Percentiles rank a stretch among this genome's conserved stretches.
phyloP scores from a whole-genome alignment of 2,329 filamentous ascomycete genomes.

The Phyllosticta citribraziliensis region DNA sequence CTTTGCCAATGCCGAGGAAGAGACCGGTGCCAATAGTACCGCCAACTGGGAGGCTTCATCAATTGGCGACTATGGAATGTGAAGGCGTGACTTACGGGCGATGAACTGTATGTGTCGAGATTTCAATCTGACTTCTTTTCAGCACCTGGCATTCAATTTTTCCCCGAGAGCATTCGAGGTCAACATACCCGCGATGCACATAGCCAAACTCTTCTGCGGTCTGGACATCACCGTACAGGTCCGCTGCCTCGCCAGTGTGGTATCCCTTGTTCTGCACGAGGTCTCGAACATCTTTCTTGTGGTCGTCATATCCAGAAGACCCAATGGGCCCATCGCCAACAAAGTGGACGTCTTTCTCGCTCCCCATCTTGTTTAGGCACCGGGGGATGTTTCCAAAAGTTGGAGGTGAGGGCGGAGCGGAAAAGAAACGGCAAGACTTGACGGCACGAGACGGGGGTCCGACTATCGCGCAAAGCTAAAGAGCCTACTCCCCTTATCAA shows the following conservation, averaged over 20 bases:
- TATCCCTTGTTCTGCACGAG: constrained; percentile 18
- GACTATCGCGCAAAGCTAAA: not conserved
- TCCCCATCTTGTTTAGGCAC: not conserved
- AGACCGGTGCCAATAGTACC: constrained; percentile 11
- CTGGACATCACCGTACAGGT: constrained; percentile 42
- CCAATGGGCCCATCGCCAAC: not conserved
- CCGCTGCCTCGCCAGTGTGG: constrained; percentile 38
- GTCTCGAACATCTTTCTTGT: constrained; percentile 15
- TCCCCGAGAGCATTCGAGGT: constrained; percentile 12
- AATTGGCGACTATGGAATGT: not conserved
- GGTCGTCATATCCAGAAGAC: not conserved
- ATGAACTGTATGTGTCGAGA: constrained; percentile 51
- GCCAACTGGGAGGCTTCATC: not conserved
- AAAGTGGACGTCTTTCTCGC: constrained; percentile 2
- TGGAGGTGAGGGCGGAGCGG: not conserved
- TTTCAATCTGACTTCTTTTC: constrained; percentile 27
- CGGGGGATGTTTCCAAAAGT: not conserved
- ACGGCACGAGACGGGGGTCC: not conserved
- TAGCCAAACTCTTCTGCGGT: constrained; percentile 44
- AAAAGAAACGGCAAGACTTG: not conserved
- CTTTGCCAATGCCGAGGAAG: constrained; percentile 10
- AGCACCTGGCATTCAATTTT: not conserved
- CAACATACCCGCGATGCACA: constrained; percentile 37
- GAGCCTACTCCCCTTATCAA: not conserved
- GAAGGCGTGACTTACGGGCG: constrained; percentile 35